Base-by-base conservation (phyloP, 1,139 yeast species). In the Saccharomycopsis hybrid region DNA sequence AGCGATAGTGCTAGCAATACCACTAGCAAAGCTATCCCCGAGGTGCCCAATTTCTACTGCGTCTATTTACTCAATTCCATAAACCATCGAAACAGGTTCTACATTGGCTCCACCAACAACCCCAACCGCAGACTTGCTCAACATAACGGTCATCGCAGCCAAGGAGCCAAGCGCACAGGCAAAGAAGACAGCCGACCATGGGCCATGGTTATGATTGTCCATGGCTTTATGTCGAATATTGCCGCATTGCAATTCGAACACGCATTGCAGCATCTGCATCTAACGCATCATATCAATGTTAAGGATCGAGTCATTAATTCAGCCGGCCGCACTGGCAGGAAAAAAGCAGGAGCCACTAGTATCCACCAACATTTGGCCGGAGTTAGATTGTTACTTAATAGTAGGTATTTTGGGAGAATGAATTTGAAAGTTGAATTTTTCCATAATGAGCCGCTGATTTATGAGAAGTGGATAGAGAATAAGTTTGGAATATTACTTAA, bases 41-140 rank as follows among this genome's bases (percentile, higher is more conserved):
- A 43, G 40, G 27, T 7, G 27, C 30, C 31, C 39, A n/a, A 43
- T 8, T 77, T 82, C 55, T 85, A 85, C 62, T 78, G 85, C 45
- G 86, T 85, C 44, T 85, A 85, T 59, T 65, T 85, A 4, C 66
- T 85, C 13, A 79, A 78, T 56, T 82, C 89, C 0, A 60, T 71
- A 4, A 72, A 76, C 1, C 76, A 75, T 57, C 76, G 77, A 9
- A 67, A 69, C 41, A 74, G 83, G 4, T 79, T 79, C 57, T 85
- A 85, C 59, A 74, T 85, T 3, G 95, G 95, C 1, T 84, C 92
- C 1, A 83, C 92, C 0, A 90, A 92, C 0, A 75, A 83, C 59
- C 92, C 94, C 0, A 60, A 68, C 1, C 64, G 90, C 52, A 62
- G 95, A 45, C 66, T 86, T 4, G 65, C 87, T 39, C 95, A 86